Conservation (phyloP, 768 basidiomycete species). For the Brasilioporus rufonigricans region DNA sequence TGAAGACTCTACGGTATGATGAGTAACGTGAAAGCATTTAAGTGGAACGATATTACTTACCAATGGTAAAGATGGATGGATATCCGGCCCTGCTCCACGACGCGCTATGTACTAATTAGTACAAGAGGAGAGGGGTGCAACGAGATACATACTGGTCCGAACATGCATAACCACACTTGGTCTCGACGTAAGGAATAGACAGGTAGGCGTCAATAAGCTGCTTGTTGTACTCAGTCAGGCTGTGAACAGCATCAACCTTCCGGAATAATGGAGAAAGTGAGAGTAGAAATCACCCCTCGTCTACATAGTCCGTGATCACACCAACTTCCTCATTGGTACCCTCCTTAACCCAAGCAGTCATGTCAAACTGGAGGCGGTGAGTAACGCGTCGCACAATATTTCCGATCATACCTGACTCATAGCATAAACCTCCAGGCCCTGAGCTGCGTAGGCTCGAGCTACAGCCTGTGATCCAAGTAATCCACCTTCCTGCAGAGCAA, state of each 20-base stretch:
- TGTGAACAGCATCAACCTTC: constrained; percentile 29
- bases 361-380: constrained; percentile 67
- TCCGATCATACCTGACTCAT: constrained; percentile 31
- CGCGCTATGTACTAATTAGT: constrained; percentile 42
- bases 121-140: constrained; percentile 19
- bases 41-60: constrained; percentile 12
- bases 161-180: constrained; percentile 92
- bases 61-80: constrained; percentile 80
- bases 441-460: constrained; percentile 64
- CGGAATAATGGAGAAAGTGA: constrained; percentile 19
- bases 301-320: constrained; percentile 81
- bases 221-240: constrained; percentile 81
- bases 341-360: constrained; percentile 92
- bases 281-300: constrained; percentile 45
- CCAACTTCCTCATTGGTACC: constrained; percentile 79
- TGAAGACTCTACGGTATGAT: constrained; percentile 47
- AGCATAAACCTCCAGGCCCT: constrained; percentile 20
- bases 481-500: constrained; percentile 58
- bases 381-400: constrained; percentile 2
- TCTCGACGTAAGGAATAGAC: constrained; percentile 77
- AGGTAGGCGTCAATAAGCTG: constrained; percentile 72
- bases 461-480: constrained; percentile 90
- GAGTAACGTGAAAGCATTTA: neutral
- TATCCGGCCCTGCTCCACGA: constrained; percentile 88
- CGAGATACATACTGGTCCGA: constrained; percentile 74